These are phyloP conservation scores for Aspergillus japonicus DNA, from an alignment of 2,329 filamentous ascomycete genomes.

Conservation along the genomic window DNA sequence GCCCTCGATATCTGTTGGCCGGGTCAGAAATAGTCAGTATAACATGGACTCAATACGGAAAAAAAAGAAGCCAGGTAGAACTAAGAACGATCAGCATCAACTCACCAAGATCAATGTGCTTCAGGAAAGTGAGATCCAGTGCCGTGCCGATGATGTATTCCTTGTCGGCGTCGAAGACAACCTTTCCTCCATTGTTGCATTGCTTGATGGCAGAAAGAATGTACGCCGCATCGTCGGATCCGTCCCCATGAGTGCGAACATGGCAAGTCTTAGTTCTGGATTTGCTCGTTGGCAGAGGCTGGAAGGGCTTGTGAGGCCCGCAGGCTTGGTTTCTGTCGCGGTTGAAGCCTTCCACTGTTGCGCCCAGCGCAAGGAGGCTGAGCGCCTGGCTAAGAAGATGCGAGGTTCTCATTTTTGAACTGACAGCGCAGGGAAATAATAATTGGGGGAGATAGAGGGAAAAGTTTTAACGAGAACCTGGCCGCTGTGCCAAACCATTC, in stretches of 20 bases:
- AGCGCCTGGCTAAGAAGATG: constrained; percentile 23
- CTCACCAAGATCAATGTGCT: constrained; percentile 61
- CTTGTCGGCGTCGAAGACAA: constrained; percentile 56
- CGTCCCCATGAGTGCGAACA: constrained; percentile 29
- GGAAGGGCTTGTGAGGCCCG: constrained; percentile 31
- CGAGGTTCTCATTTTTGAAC: constrained; percentile 27
- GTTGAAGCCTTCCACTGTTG: constrained; percentile 19
- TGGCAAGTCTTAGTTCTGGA: constrained; percentile 30
- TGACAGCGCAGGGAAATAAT: neutral
- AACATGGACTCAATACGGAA: neutral
- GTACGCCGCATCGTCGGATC: constrained; percentile 49
- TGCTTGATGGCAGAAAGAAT: constrained; percentile 56
- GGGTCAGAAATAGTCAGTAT: constrained; percentile 6
- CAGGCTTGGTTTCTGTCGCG: constrained; percentile 26
- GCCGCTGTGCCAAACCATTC: neutral
- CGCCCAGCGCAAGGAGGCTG: constrained; percentile 23
- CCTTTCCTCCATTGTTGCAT: constrained; percentile 64
- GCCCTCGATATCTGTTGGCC: constrained; percentile 54
- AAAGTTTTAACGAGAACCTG: neutral
- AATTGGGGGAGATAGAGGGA: neutral
- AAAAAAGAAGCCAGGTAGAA: neutral
- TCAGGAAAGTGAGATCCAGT: constrained; percentile 63
- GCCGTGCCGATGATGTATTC: constrained; percentile 64
- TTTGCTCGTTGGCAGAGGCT: constrained; percentile 27
- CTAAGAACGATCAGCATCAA: neutral